These are phyloP conservation scores for Sporothrix variecibatus DNA, from an alignment of 2,329 filamentous ascomycete genomes.

Conservation along the genomic window DNA sequence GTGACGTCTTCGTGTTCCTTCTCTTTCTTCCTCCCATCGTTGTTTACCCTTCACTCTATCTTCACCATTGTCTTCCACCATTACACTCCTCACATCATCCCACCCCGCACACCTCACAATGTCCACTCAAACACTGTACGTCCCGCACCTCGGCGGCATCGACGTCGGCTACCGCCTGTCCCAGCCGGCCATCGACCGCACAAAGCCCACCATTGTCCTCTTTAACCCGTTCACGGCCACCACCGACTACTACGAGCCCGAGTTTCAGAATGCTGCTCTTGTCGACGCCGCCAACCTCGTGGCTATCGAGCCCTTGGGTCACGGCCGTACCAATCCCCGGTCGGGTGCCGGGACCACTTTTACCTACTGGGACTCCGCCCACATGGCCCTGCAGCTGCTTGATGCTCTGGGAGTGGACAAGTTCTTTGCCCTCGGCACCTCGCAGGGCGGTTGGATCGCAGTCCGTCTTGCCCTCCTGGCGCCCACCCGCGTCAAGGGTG, in stretches of 20 bases:
- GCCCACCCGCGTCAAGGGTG: slow-evolving; percentile 35
- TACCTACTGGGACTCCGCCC: slow-evolving; percentile 58
- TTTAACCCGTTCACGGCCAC: slow-evolving; percentile 57
- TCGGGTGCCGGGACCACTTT: slow-evolving; percentile 44
- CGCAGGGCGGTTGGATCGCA: slow-evolving; percentile 55
- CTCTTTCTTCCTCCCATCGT: background rate
- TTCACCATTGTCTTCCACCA: background rate
- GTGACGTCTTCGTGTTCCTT: background rate
- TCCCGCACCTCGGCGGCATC: slow-evolving; percentile 53
- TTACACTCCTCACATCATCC: background rate
- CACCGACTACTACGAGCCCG: slow-evolving; percentile 47
- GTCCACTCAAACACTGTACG: slow-evolving; percentile 41
- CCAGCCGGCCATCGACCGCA: slow-evolving; percentile 44
- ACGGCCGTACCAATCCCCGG: slow-evolving; percentile 41
- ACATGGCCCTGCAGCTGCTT: slow-evolving; percentile 58
- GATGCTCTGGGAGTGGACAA: slow-evolving; percentile 50
- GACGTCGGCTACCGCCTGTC: slow-evolving; percentile 46
- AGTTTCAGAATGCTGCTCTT: slow-evolving; percentile 46
- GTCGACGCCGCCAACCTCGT: slow-evolving; percentile 50
- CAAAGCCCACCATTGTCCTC: slow-evolving; percentile 54
- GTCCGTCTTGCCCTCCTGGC: slow-evolving; percentile 51
- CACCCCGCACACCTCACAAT: background rate
- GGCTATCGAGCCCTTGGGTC: slow-evolving; percentile 56
- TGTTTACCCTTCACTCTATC: background rate
- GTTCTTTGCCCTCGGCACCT: slow-evolving; percentile 54